These are phyloP conservation scores for Cryphonectria radicalis DNA, from an alignment of 2,329 filamentous ascomycete genomes.

Conservation along the genomic window DNA sequence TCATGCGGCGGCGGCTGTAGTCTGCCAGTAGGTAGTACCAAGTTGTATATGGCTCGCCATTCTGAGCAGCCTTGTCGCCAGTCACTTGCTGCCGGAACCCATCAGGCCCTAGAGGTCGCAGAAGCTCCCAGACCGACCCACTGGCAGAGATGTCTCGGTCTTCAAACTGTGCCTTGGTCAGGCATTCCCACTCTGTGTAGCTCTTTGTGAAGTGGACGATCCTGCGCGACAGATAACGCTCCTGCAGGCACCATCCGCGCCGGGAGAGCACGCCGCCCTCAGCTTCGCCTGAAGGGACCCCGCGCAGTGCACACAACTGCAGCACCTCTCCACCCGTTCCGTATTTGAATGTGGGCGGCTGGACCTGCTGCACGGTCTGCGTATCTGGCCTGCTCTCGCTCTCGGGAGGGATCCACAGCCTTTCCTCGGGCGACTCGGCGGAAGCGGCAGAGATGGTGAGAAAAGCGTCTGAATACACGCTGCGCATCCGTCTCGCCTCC, in stretches of 20 bases:
- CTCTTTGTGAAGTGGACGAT: not conserved
- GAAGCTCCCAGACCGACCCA: not conserved
- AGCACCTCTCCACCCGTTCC: not conserved
- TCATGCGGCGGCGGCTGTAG: slow-evolving; percentile 1
- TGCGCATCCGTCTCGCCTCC: not conserved
- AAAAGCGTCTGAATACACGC: not conserved
- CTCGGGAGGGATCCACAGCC: not conserved
- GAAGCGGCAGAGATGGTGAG: not conserved
- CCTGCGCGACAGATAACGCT: slow-evolving; percentile 8
- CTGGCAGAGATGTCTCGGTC: not conserved
- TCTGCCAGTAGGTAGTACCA: not conserved
- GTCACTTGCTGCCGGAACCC: not conserved
- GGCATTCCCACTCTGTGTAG: slow-evolving; percentile 9
- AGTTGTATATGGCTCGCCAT: not conserved
- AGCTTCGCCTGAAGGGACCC: not conserved
- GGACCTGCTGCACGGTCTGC: too few species aligned
- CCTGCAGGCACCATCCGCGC: slow-evolving; percentile 7
- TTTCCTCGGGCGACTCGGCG: slow-evolving; percentile 4
- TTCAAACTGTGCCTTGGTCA: slow-evolving; percentile 2
- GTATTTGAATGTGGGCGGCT: not conserved
- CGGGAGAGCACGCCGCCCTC: not conserved
- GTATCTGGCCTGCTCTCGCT: not conserved
- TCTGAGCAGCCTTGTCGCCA: not conserved
- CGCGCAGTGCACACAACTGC: not conserved
- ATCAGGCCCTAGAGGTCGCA: not conserved